Conservation (phyloP, 257 asterid genomes). For the Datura wrightii region DNA sequence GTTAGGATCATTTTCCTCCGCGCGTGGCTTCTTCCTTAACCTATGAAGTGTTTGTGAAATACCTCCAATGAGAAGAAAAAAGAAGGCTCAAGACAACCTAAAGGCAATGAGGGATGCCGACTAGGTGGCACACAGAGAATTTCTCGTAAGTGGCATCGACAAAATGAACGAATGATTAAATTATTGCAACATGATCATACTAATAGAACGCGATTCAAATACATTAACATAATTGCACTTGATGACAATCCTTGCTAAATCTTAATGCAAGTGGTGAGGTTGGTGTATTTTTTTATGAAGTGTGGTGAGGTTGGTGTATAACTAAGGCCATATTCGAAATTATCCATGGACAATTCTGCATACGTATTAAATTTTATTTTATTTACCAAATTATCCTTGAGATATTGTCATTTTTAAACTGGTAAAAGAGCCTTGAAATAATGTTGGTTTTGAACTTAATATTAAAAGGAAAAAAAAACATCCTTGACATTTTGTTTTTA, state of each 20-base stretch:
- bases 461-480: neutral
- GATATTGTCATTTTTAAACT: neutral
- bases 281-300: too few species aligned
- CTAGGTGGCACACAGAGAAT: neutral
- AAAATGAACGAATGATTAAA: too few species aligned
- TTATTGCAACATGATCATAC: neutral
- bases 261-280: neutral
- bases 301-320: neutral
- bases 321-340: neutral
- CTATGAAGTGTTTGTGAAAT: neutral
- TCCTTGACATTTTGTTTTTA: conserved; percentile 1
- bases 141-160: neutral
- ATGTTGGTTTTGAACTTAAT: neutral
- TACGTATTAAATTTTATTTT: too few species aligned
- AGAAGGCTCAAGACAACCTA: neutral
- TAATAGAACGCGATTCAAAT: too few species aligned
- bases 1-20: neutral
- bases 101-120: neutral
- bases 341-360: neutral
- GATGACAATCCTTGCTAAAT: neutral
- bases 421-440: neutral
- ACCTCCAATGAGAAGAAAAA: neutral
- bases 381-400: neutral
- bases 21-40: neutral
- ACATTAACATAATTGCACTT: neutral